These are phyloP conservation scores for Austroboletus sp. DNA, from an alignment of 1,284 basidiomycete genomes.

Conservation along the genomic window DNA sequence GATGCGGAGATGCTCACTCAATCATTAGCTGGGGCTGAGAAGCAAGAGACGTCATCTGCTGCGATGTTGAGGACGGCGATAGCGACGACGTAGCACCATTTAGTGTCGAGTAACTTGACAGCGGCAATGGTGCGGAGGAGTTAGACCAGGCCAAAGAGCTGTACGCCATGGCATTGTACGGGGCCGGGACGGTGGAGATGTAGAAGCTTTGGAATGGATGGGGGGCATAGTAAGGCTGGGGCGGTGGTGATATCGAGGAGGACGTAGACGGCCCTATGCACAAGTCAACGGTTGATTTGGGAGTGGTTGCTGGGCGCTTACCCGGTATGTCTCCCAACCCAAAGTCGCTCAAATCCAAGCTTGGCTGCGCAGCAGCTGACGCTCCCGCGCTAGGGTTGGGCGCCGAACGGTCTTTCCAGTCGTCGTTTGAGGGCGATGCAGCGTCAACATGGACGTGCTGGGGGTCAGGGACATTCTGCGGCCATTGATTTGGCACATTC, in stretches of 20 bases:
- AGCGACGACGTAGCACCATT: constrained; percentile 55
- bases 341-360: constrained; percentile 42
- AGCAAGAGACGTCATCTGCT: constrained; percentile 30
- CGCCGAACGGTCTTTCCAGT: constrained; percentile 43
- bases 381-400: constrained; percentile 24
- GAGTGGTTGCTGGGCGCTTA: constrained; percentile 29
- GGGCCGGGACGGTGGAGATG: constrained; percentile 38
- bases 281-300: constrained; percentile 15
- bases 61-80: constrained; percentile 27
- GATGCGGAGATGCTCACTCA: constrained; percentile 38
- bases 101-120: constrained; percentile 66
- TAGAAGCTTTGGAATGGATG: constrained; percentile 38
- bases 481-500: constrained; percentile 51
- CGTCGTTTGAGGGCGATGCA: constrained; percentile 34
- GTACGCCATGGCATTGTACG: constrained; percentile 52
- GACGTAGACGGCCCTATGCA: constrained; percentile 31
- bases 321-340: constrained; percentile 35
- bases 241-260: constrained; percentile 36
- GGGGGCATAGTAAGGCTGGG: constrained; percentile 32
- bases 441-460: constrained; percentile 38
- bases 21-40: constrained; percentile 43
- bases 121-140: constrained; percentile 45
- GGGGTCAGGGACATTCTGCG: constrained; percentile 38
- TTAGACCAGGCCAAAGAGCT: constrained; percentile 41
- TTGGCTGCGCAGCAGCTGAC: constrained; percentile 30